phyloP scores from a whole-genome alignment of 2,329 filamentous ascomycete genomes.

The Exophiala xenobiotica region DNA sequence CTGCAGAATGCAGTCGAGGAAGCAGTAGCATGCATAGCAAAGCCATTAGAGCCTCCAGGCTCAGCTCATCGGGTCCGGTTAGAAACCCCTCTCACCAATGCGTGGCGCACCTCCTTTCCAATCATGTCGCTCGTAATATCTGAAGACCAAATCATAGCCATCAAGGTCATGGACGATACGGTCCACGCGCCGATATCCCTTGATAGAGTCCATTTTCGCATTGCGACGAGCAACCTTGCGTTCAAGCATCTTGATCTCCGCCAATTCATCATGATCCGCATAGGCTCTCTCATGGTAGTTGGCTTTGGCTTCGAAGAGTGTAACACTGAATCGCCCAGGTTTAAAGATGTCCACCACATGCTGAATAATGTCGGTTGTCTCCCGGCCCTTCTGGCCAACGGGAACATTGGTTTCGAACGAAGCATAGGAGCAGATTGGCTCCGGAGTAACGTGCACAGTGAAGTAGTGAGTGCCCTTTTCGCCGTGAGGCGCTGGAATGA shows the following conservation, averaged over 20 bases:
- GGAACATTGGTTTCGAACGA: constrained; percentile 99
- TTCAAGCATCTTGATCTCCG: constrained; percentile 44
- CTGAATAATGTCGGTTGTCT: constrained; percentile 86
- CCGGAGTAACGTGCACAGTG: constrained; percentile 95
- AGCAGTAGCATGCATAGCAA: no score
- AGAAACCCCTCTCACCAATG: constrained; percentile 51
- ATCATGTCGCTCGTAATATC: constrained; percentile 90
- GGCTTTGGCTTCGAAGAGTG: constrained; percentile 86
- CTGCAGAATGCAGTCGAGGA: no score
- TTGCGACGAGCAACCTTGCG: constrained; percentile 45
- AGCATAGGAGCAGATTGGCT: constrained; percentile 94
- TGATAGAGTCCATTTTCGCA: constrained; percentile 70
- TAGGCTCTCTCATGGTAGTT: constrained; percentile 41
- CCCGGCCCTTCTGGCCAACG: constrained; percentile 78
- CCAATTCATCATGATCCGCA: constrained; percentile 36
- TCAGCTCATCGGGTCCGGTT: neutral
- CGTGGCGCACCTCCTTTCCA: constrained; percentile 67
- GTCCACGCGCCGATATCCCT: constrained; percentile 85
- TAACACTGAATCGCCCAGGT: constrained; percentile 95
- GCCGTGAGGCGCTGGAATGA: constrained; percentile 73
- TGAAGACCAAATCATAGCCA: constrained; percentile 93
- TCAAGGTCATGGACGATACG: constrained; percentile 97
- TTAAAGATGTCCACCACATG: constrained; percentile 96
- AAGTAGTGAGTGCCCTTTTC: constrained; percentile 77
- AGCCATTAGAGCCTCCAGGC: no score